Percentiles rank a stretch among this genome's conserved stretches.
Conservation (phyloP, 495 filamentous ascomycete genomes). For the Penicillium coffeae region DNA sequence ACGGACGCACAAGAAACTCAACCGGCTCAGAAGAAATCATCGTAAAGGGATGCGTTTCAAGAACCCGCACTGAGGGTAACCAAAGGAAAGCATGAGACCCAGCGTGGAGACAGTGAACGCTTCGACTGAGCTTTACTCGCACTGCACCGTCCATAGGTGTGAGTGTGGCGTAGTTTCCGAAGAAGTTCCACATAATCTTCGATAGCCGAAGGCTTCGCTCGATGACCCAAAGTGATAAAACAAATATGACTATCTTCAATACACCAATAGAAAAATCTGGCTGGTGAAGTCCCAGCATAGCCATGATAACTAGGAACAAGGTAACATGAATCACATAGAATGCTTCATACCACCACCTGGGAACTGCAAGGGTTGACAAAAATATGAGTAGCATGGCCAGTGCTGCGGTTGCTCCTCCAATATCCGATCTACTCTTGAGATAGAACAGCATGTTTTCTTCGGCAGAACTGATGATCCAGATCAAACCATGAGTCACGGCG, state of each 20-base stretch:
- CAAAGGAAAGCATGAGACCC: conserved; percentile 61
- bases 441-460: conserved; percentile 20
- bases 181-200: conserved; percentile 45
- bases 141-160: conserved; percentile 55
- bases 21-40: conserved; percentile 44
- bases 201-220: conserved; percentile 49
- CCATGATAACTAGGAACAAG: conserved; percentile 47
- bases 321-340: conserved; percentile 56
- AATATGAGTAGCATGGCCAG: conserved; percentile 44
- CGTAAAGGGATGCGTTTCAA: conserved; percentile 63
- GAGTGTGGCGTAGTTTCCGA: conserved; percentile 49
- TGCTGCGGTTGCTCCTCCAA: conserved; percentile 46
- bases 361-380: conserved; percentile 13
- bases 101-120: conserved; percentile 36
- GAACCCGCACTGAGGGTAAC: conserved; percentile 52
- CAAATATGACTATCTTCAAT: conserved; percentile 42
- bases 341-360: conserved; percentile 7
- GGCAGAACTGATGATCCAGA: conserved; percentile 37
- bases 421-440: conserved; percentile 29
- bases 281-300: conserved; percentile 51
- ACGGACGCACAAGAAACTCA: conserved; percentile 53
- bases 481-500: conserved; percentile 39
- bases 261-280: conserved; percentile 36
- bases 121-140: conserved; percentile 49
- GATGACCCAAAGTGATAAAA: conserved; percentile 44